Evolutionary conservation across 176 grass and related monocot genomes (phyloP), one percentile per base, ranked within the genome.

Genomic region (Aegilops speltoides): DNA sequence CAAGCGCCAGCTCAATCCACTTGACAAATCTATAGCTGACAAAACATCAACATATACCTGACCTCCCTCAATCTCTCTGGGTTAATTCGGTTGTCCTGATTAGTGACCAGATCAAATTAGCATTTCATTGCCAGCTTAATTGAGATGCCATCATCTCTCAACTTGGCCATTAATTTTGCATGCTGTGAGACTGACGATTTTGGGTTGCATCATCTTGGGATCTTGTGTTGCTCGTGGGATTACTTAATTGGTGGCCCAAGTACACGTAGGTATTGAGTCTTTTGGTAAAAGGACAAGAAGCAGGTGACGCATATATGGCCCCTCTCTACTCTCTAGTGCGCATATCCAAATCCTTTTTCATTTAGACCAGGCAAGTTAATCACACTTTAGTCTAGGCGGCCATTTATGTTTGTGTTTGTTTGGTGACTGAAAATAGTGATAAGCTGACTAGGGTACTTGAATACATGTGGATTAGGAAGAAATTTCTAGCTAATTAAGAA

Each of bases 131-230:
- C 22, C 76, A 24, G 45, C 8, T 54, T 63, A 71, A 25, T 64
- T 64, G 71, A 54, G 71, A 76, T 76, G 72, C 13, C 37, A 70
- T 40, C 48, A 85, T 89, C 83, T 70, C 62, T 77, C 65, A 82
- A 82, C 61, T 82, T 70, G 48, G 36, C 50, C 29, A 56, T 66
- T 65, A 81, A 81, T 77, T 78, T 77, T 71, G 31, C 64, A 78
- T 86, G 73, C 34, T 64, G 19, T 17, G 54, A 50, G 73, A 50
- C 80, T 41, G 80, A 40, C 79, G 87, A 89, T 89, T 80, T 87
- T 64, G 79, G 91, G 80, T 89, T 89, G 84, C 84, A 83, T 92
- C 91, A 87, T 89, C 91, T 89, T 92, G 80, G 91, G 87, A 89
- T 92, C 91, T 67, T 81, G 84, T 89, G 87, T 92, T 92, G 84